Evolutionary conservation across 2,329 filamentous ascomycete species (phyloP), one percentile per base, ranked within the genome.

Genomic region (Orbilia javanica): DNA sequence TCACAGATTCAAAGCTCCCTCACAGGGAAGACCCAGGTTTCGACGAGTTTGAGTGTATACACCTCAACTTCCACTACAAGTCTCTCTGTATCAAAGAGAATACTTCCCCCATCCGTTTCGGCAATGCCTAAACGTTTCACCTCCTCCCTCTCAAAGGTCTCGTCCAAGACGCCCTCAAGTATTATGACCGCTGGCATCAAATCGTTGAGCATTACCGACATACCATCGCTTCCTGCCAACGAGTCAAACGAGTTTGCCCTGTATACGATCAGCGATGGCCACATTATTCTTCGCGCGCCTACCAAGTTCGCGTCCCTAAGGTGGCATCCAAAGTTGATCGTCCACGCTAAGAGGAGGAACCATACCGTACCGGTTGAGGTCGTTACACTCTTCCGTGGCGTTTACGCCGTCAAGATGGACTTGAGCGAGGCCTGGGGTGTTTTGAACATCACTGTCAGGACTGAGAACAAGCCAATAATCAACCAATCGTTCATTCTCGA

Each of bases 401-500:
- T 88, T 6, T 88, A 88, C 79, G 85, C 86, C 13, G 63, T 82
- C 63, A 79, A 81, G 53, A 80, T 80, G 62, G 85, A 87, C 62
- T 84, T 85, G 50, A 85, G 86, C 27, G 88, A 91, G 76, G 88
- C 88, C 4, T 84, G 89, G 77, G 90, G 89, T 34, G 82, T 88
- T 42, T 83, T 91, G 63, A 88, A 88, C 66, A 85, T 91, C 52
- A 87, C 87, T 1, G 86, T 91, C 39, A 85, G 87, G 68, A 89
- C 89, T 0, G 88, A 86, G 13, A 88, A 86, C 69, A 88, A 87
- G 78, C 90, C 90, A 25, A 88, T 86, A 82, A 86, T 90, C 79
- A 88, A 88, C 81, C 89, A 90, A 83, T 87, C 87, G 0, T 88
- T 90, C 82, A 86, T 87, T 44, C 84, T 91, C 31, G 87, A 90